Conservation (phyloP, 768 basidiomycete species). For the Rhodotorula diobovata region DNA sequence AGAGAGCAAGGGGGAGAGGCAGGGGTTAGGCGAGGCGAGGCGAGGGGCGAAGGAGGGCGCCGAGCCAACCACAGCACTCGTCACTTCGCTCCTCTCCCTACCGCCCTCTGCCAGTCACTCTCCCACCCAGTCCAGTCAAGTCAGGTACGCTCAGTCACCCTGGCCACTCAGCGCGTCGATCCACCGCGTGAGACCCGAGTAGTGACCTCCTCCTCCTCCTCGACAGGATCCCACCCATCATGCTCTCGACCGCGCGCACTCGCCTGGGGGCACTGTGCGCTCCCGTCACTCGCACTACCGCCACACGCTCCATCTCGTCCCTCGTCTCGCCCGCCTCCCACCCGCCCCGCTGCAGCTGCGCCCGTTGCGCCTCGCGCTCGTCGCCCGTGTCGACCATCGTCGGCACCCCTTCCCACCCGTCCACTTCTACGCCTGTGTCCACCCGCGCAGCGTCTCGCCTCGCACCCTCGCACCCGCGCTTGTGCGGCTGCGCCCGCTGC, state of each 20-base stretch:
- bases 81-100: too few species aligned
- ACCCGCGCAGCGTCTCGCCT: slow-evolving; percentile 5
- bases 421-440: background rate
- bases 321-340: slow-evolving; percentile 23
- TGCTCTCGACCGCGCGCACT: slow-evolving; percentile 11
- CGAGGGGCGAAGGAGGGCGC: too few species aligned
- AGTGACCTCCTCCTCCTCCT: too few species aligned
- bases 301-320: slow-evolving; percentile 1
- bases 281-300: background rate
- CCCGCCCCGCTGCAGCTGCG: slow-evolving; percentile 27
- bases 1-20: too few species aligned
- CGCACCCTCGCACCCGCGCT: slow-evolving; percentile 20
- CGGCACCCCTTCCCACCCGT: slow-evolving; percentile 11
- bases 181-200: too few species aligned
- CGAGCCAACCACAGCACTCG: too few species aligned
- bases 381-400: slow-evolving; percentile 14
- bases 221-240: background rate
- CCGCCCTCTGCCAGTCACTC: too few species aligned
- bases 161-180: too few species aligned
- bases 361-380: slow-evolving; percentile 29
- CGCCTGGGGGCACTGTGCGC: background rate
- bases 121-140: too few species aligned
- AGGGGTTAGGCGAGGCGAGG: too few species aligned
- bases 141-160: too few species aligned
- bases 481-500: slow-evolving; percentile 33